These are phyloP conservation scores for Breynia disticha DNA, from an alignment of 441 rosid genomes.

Conservation along the genomic window DNA sequence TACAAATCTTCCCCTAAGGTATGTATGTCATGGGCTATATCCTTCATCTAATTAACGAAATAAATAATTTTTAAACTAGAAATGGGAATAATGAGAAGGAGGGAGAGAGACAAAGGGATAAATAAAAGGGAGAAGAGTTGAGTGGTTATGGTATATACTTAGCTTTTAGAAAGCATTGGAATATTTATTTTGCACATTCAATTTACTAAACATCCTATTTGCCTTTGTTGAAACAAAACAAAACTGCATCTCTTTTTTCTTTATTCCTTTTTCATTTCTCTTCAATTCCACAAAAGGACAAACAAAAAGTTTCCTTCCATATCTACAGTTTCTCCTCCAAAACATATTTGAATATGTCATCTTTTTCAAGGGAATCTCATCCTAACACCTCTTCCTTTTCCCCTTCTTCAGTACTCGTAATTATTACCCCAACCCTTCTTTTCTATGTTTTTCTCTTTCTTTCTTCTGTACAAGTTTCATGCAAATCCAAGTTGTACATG, in stretches of 20 bases:
- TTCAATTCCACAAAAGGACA: conserved; percentile 24
- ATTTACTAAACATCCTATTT: conserved; percentile 32
- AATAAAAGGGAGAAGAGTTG: conserved; percentile 20
- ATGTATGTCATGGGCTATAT: conserved; percentile 6
- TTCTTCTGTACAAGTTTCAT: conserved; percentile 33
- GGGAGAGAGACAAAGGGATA: conserved; percentile 16
- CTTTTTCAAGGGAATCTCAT: conserved; percentile 49
- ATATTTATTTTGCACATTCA: conserved; percentile 25
- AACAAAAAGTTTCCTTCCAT: conserved; percentile 33
- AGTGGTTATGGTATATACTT: conserved; percentile 26
- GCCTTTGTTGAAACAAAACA: conserved; percentile 26
- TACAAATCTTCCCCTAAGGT: too few relatives aligned
- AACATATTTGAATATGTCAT: conserved; percentile 31
- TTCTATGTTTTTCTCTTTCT: conserved; percentile 19
- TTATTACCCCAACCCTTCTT: conserved; percentile 34
- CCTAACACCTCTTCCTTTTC: conserved; percentile 33
- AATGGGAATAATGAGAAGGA: neutral
- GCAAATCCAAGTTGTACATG: too few relatives aligned
- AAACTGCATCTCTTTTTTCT: conserved; percentile 19
- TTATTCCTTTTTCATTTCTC: conserved; percentile 19
- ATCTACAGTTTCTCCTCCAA: conserved; percentile 5
- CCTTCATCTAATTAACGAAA: too few relatives aligned
- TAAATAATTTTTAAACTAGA: too few relatives aligned
- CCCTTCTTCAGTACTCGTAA: conserved; percentile 22
- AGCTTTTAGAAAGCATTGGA: conserved; percentile 38